Evolutionary conservation across 345 rosid species (phyloP), one percentile per base, ranked within the genome.

Genomic region (Eucalyptus brandiana): DNA sequence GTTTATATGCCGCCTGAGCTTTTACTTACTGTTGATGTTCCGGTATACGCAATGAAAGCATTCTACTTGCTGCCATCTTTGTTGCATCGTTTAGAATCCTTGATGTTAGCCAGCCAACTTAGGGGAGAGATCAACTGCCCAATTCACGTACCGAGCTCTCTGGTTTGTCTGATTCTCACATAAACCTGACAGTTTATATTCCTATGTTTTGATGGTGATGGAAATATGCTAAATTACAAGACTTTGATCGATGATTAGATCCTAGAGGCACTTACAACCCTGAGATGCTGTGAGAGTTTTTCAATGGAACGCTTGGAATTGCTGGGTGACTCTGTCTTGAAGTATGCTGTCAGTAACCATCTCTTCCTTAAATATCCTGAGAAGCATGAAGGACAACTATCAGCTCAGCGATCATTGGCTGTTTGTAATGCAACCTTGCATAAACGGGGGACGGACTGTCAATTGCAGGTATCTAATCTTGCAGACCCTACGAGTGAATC

Each of bases 281-380:
- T 92, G 53, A 91, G 96, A 93, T 94, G 96, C 90, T 90, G 94
- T 83, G 98, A 97, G 92, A 90, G 89, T 24, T 97, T 97, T 93
- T 97, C 99, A 48, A 93, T 97, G 98, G 99, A 97, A 93, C 94
- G 99, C n/a, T 89, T 97, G 93, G 99, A 97, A 92, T 92, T 97
- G 90, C 98, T 97, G 11, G 99, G 99, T n/a, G 99, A 97, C 92
- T 97, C 99, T 12, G 95, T 97, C 87, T 91, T 97, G 67, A 97
- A 97, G 93, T 97, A 95, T 93, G 95, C 93, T 80, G 95, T 94
- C 85, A 95, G 98, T 91, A 96, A 96, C 90, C 90, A 94, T 90
- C 94, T 96, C 86, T 97, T 91, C 93, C 95, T 97, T 86, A 95
- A 89, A 89, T 90, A 95, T 92, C 96, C 97, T 16, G 87, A 89